Percentiles rank a stretch among this genome's conserved stretches.
These are phyloP conservation scores for Mortierella sp. DNA, from an alignment of 371 early-diverging fungal genomes.

Conservation along the genomic window DNA sequence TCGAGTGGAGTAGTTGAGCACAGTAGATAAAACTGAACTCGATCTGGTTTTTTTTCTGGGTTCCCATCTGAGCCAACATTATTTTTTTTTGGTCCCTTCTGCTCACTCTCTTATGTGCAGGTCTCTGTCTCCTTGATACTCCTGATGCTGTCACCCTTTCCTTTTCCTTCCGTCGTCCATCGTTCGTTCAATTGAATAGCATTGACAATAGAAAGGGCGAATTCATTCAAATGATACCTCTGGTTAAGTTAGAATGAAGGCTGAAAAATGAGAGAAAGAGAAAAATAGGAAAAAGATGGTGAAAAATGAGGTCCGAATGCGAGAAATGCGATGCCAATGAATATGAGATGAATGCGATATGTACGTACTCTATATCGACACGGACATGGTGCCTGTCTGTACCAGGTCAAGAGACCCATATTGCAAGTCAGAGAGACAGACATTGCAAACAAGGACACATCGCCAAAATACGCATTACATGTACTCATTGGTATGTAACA, in stretches of 20 bases:
- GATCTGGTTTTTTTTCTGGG: background rate
- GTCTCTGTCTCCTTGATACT: background rate
- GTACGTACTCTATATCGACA: background rate
- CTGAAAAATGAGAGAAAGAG: background rate
- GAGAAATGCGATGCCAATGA: background rate
- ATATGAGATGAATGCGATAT: background rate
- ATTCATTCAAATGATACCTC: background rate
- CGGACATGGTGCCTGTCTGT: background rate
- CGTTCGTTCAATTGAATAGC: background rate
- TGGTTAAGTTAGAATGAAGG: background rate
- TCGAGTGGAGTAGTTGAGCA: no score
- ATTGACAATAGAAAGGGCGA: background rate
- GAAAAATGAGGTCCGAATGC: background rate
- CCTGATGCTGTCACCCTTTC: background rate
- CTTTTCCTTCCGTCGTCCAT: background rate
- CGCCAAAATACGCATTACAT: background rate
- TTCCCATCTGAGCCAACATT: background rate
- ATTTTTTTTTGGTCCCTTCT: background rate
- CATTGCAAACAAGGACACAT: background rate
- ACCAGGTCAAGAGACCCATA: background rate
- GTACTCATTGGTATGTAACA: conserved; percentile 2
- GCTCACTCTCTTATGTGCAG: background rate
- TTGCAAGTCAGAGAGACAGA: background rate
- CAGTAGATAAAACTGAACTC: no score
- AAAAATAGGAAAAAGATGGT: background rate